Evolutionary conservation across 768 basidiomycete genomes (phyloP).

Genomic region (Lepiota venenata): DNA sequence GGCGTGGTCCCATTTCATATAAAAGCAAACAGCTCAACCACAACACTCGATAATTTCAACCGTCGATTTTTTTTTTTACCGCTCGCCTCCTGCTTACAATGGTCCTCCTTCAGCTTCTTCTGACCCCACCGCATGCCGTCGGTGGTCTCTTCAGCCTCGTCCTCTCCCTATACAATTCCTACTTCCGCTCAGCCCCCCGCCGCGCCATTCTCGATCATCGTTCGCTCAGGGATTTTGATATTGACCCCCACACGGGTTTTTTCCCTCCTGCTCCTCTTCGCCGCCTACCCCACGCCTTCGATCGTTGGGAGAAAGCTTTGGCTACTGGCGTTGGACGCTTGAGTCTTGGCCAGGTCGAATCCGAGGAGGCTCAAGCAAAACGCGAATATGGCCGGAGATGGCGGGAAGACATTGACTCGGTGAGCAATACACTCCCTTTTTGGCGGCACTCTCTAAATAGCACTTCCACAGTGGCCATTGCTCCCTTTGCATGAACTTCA

Average conservation of each 20-base stretch:
- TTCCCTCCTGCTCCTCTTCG: constrained; percentile 68
- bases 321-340: constrained; percentile 49
- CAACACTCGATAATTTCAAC: constrained; percentile 1
- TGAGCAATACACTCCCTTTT: constrained; percentile 35
- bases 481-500: constrained; percentile 54
- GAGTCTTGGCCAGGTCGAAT: constrained; percentile 53
- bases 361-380: constrained; percentile 44
- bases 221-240: constrained; percentile 47
- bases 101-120: constrained; percentile 44
- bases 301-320: constrained; percentile 71
- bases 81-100: constrained; percentile 22
- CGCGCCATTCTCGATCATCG: constrained; percentile 28
- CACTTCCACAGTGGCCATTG: constrained; percentile 58
- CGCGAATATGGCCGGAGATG: constrained; percentile 60
- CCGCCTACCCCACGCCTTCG: constrained; percentile 48
- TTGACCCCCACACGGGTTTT: constrained; percentile 74
- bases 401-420: constrained; percentile 59
- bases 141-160: constrained; percentile 45
- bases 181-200: constrained; percentile 30
- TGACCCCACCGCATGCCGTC: constrained; percentile 50
- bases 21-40: constrained; percentile 16
- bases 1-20: constrained; percentile 17
- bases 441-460: neutral
- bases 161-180: constrained; percentile 43
- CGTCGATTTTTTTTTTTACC: constrained; percentile 1